Conservation (phyloP, 106 monocot genomes). For the Triglochin maritima region DNA sequence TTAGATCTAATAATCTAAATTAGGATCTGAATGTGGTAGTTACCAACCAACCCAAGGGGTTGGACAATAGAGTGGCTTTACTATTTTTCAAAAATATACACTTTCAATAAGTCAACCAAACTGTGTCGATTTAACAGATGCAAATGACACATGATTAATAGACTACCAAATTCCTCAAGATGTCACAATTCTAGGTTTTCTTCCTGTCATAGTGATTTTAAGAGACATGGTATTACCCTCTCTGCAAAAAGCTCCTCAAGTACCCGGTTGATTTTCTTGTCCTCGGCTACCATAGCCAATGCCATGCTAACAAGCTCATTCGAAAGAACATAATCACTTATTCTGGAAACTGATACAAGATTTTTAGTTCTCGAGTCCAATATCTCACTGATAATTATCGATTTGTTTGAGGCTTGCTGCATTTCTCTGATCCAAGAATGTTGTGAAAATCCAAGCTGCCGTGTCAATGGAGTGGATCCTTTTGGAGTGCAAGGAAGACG, state of each 20-base stretch:
- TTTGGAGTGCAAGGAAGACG: constrained; percentile 70
- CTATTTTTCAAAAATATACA: too few species aligned
- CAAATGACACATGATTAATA: too few species aligned
- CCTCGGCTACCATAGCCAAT: constrained; percentile 93
- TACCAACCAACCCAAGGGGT: too few species aligned
- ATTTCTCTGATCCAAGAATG: constrained; percentile 87
- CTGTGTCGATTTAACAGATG: too few species aligned
- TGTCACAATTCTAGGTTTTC: too few species aligned
- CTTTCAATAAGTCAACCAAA: too few species aligned
- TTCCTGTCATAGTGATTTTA: too few species aligned
- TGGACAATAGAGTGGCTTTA: too few species aligned
- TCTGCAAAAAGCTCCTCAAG: constrained; percentile 95
- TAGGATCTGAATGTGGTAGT: too few species aligned
- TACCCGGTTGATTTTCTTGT: constrained; percentile 92
- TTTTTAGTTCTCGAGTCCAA: constrained; percentile 89
- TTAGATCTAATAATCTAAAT: too few species aligned
- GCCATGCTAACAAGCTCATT: constrained; percentile 98
- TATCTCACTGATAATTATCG: constrained; percentile 93
- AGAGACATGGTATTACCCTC: constrained; percentile 34
- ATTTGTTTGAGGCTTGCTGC: constrained; percentile 94
- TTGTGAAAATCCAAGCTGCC: constrained; percentile 40
- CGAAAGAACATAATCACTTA: constrained; percentile 90
- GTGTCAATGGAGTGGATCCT: constrained; percentile 13
- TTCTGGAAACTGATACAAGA: constrained; percentile 90
- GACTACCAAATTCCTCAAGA: too few species aligned